phyloP scores from a whole-genome alignment of 139 green algal genomes.

The Chlamydomonas sphaeroides region DNA sequence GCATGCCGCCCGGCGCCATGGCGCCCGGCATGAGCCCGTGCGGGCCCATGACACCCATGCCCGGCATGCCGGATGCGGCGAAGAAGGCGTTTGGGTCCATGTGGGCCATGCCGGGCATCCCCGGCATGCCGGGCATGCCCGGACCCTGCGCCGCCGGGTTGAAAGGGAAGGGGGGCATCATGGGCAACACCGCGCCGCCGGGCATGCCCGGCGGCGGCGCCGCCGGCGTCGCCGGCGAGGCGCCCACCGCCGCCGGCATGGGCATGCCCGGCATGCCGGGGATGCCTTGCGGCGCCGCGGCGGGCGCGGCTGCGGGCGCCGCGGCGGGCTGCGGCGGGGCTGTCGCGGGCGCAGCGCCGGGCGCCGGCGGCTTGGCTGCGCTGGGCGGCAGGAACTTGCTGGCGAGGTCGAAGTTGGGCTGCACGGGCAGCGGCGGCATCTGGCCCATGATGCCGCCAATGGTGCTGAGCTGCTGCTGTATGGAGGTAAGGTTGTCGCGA shows the following conservation, averaged over 20 bases:
- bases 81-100: slow-evolving; percentile 28
- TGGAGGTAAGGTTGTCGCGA: slow-evolving; percentile 85
- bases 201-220: not conserved
- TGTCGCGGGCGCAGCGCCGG: no score
- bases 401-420: slow-evolving; percentile 79
- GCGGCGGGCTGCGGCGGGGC: no score
- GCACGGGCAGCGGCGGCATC: slow-evolving; percentile 89
- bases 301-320: not conserved
- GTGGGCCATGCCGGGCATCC: not conserved
- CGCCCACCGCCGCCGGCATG: not conserved
- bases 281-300: not conserved
- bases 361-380: not conserved
- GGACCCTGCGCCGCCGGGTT: not conserved
- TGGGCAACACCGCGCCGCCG: not conserved
- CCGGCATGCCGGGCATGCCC: slow-evolving; percentile 1
- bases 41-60: not conserved
- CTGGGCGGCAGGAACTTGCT: slow-evolving; percentile 65
- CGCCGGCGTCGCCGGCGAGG: not conserved
- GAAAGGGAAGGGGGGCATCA: slow-evolving; percentile 33
- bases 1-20: not conserved
- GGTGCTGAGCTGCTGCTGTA: slow-evolving; percentile 76
- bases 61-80: not conserved
- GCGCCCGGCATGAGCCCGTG: not conserved
- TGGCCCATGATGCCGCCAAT: slow-evolving; percentile 79
- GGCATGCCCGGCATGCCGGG: not conserved